Conservation (phyloP, 2,329 filamentous ascomycete genomes). For the Ascochyta viciae-villosae region DNA sequence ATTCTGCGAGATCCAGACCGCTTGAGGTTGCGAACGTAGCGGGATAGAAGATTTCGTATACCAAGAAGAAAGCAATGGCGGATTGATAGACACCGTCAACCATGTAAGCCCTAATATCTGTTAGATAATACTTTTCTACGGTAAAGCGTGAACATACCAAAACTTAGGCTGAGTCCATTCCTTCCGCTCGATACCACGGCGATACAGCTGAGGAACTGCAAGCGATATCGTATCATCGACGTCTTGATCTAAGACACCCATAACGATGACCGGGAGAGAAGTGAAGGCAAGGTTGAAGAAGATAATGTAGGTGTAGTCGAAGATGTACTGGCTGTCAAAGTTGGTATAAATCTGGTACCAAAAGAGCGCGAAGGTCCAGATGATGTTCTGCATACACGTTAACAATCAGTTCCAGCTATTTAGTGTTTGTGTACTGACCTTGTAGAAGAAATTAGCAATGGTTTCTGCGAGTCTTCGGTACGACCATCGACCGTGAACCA, state of each 20-base stretch:
- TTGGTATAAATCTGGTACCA: constrained; percentile 97
- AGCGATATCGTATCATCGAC: constrained; percentile 93
- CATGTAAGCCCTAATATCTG: constrained; percentile 74
- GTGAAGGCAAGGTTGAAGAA: constrained; percentile 98
- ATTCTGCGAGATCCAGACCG: constrained; percentile 79
- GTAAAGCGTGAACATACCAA: constrained; percentile 69
- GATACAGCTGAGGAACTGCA: constrained; percentile 93
- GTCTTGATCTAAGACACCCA: constrained; percentile 97
- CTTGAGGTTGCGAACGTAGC: constrained; percentile 74
- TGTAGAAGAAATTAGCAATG: constrained; percentile 99
- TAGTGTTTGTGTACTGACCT: constrained; percentile 58
- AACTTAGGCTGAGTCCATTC: constrained; percentile 98
- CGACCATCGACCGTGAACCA: constrained; percentile 89
- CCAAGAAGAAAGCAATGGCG: constrained; percentile 89
- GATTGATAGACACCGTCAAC: constrained; percentile 93
- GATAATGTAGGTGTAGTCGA: constrained; percentile 97
- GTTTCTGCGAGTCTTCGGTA: constrained; percentile 91
- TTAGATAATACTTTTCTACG: background rate
- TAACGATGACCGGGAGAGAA: constrained; percentile 90
- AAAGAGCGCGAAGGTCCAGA: constrained; percentile 96
- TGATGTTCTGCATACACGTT: constrained; percentile 72
- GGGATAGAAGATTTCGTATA: constrained; percentile 77
- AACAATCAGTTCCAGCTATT: constrained; percentile 23
- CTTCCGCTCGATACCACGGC: constrained; percentile 90
- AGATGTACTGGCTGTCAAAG: constrained; percentile 95